Evolutionary conservation across 208 protist species (phyloP).

Genomic region (Leishmania major): DNA sequence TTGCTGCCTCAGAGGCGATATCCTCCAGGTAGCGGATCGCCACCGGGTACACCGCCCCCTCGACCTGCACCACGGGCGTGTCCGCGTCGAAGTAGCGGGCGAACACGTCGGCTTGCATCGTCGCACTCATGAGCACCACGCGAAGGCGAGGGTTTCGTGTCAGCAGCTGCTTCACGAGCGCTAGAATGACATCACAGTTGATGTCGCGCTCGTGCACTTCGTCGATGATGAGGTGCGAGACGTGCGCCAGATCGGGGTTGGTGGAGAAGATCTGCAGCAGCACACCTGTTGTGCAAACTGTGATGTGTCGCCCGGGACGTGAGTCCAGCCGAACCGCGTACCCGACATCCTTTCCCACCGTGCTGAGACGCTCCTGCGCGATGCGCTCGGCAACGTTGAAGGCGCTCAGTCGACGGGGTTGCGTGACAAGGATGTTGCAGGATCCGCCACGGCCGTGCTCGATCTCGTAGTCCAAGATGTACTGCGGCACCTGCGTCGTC

Average conservation of each 20-base stretch:
- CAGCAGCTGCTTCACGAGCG: slow-evolving; percentile 92
- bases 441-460: slow-evolving; percentile 43
- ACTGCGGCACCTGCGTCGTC: slow-evolving; percentile 93
- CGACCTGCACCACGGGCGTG: slow-evolving; percentile 71
- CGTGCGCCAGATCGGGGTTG: slow-evolving; percentile 85
- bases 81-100: slow-evolving; percentile 93
- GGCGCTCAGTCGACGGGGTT: slow-evolving; percentile 98
- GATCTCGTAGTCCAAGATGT: slow-evolving; percentile 88
- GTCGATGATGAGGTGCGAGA: slow-evolving; percentile 98
- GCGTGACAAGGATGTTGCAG: slow-evolving; percentile 93
- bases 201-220: slow-evolving; percentile 99
- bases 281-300: slow-evolving; percentile 98
- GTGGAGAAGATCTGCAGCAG: slow-evolving; percentile 95
- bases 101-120: slow-evolving; percentile 97
- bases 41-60: slow-evolving; percentile 80
- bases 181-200: slow-evolving; percentile 98
- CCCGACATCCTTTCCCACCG: slow-evolving; percentile 94
- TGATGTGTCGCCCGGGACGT: slow-evolving; percentile 91
- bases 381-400: slow-evolving; percentile 98
- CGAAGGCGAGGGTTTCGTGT: slow-evolving; percentile 82
- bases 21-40: slow-evolving; percentile 71
- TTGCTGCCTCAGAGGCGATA: slow-evolving; percentile 30
- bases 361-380: slow-evolving; percentile 93
- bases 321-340: slow-evolving; percentile 98
- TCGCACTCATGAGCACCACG: slow-evolving; percentile 99